A percentile compares a stretch with the other conserved stretches of the same genome.
Evolutionary conservation across 2,329 filamentous ascomycete species (phyloP).

Genomic region (Paraphaeosphaeria sporulosa): DNA sequence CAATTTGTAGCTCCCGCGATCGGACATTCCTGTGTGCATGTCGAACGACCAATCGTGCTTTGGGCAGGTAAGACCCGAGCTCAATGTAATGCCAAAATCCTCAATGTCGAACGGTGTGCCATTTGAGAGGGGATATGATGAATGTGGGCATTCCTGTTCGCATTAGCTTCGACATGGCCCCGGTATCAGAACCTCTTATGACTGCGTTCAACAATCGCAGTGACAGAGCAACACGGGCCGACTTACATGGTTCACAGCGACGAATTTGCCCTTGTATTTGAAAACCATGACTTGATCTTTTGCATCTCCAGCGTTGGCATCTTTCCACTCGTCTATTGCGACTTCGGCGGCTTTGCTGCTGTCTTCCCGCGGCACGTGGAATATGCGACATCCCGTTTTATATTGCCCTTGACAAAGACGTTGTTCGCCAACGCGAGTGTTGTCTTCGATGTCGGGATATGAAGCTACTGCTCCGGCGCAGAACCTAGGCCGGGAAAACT

Average conservation of each 20-base stretch:
- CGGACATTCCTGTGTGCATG: conserved; percentile 67
- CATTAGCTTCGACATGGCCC: too few species aligned
- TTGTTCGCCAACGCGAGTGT: conserved; percentile 25
- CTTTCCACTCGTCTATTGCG: conserved; percentile 38
- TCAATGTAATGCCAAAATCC: conserved; percentile 71
- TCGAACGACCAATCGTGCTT: conserved; percentile 79
- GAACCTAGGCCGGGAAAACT: conserved; percentile 26
- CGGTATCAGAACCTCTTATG: too few species aligned
- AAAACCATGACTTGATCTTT: conserved; percentile 72
- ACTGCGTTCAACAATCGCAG: too few species aligned
- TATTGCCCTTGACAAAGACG: conserved; percentile 24
- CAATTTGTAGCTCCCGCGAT: conserved; percentile 68
- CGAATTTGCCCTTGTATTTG: conserved; percentile 67
- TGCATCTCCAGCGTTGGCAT: conserved; percentile 23
- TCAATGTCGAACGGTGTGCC: conserved; percentile 74
- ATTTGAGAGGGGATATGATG: conserved; percentile 69
- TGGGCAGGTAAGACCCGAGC: conserved; percentile 70
- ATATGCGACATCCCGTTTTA: conserved; percentile 32
- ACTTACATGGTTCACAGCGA: conserved; percentile 72
- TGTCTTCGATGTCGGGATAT: conserved; percentile 28
- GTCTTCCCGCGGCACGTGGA: conserved; percentile 33
- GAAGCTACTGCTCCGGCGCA: conserved; percentile 27
- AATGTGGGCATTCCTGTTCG: conserved; percentile 65
- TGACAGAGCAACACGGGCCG: background rate
- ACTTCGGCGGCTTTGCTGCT: conserved; percentile 26